Evolutionary conservation across 306 rosid species (phyloP).

Genomic region (Sesbania bispinosa): DNA sequence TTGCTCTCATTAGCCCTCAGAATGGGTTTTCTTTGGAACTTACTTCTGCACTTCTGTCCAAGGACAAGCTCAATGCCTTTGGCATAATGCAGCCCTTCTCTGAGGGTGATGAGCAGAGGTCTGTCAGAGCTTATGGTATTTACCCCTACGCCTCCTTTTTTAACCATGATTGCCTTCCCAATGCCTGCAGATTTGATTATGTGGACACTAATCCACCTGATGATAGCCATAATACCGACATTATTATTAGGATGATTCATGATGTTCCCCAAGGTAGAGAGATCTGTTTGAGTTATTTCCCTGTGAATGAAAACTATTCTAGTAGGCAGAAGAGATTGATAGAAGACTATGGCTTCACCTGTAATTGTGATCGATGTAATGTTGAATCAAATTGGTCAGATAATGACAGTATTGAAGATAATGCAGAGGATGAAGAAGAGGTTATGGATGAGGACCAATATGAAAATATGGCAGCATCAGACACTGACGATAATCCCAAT

Average conservation of each 20-base stretch:
- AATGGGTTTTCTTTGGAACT: conserved; percentile 44
- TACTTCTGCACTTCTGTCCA: conserved; percentile 55
- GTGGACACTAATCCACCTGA: conserved; percentile 35
- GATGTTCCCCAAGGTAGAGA: conserved; percentile 84
- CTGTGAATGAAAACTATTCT: conserved; percentile 56
- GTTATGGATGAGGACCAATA: conserved; percentile 42
- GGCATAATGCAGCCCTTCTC: conserved; percentile 71
- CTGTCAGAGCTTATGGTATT: conserved; percentile 70
- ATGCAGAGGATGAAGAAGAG: conserved; percentile 43
- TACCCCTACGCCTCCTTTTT: conserved; percentile 69
- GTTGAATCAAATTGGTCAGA: conserved; percentile 78
- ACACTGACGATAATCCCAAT: conserved; percentile 11
- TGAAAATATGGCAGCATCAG: conserved; percentile 43
- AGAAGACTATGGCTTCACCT: conserved; percentile 78
- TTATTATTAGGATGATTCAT: conserved; percentile 66
- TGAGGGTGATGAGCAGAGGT: conserved; percentile 40
- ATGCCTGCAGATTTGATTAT: conserved; percentile 88
- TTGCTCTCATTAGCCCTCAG: conserved; percentile 6
- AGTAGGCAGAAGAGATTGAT: conserved; percentile 61
- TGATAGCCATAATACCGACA: conserved; percentile 43
- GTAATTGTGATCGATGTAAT: conserved; percentile 75
- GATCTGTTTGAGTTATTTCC: conserved; percentile 83
- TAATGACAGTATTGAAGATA: conserved; percentile 37
- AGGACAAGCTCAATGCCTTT: conserved; percentile 71
- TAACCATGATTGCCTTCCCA: conserved; percentile 89